These are phyloP conservation scores for Talaromyces sp. DNA, from an alignment of 2,329 filamentous ascomycete species.

Conservation along the genomic window DNA sequence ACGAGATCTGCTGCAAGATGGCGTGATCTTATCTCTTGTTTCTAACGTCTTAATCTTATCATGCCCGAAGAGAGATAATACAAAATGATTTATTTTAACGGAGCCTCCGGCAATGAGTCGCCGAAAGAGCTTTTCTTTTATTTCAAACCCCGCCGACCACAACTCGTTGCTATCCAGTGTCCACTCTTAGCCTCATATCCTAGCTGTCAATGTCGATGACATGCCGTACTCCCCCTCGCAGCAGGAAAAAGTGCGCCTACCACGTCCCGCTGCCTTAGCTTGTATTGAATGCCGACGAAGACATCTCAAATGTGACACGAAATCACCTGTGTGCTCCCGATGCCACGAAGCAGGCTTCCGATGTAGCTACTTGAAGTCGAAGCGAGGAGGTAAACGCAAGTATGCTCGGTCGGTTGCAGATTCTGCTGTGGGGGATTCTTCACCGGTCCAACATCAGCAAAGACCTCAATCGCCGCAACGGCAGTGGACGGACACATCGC, in stretches of 20 bases:
- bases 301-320: conserved; percentile 16
- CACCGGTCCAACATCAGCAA: neutral
- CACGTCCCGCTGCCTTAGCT: conserved; percentile 12
- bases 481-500: conserved; percentile 1
- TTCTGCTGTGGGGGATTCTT: neutral
- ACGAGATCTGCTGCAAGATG: neutral
- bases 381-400: conserved; percentile 15
- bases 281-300: conserved; percentile 15
- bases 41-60: neutral
- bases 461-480: neutral
- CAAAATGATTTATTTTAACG: neutral
- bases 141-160: neutral
- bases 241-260: conserved; percentile 1
- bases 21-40: neutral
- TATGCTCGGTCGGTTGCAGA: neutral
- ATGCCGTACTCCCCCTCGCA: neutral
- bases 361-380: conserved; percentile 14
- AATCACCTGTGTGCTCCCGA: conserved; percentile 11
- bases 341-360: conserved; percentile 4
- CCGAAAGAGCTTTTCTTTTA: neutral
- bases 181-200: neutral
- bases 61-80: neutral
- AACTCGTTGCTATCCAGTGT: neutral
- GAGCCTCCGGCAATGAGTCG: neutral
- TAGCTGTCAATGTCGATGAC: neutral